These are phyloP conservation scores for Boletellus emodensis DNA, from an alignment of 768 basidiomycete genomes.

Conservation along the genomic window DNA sequence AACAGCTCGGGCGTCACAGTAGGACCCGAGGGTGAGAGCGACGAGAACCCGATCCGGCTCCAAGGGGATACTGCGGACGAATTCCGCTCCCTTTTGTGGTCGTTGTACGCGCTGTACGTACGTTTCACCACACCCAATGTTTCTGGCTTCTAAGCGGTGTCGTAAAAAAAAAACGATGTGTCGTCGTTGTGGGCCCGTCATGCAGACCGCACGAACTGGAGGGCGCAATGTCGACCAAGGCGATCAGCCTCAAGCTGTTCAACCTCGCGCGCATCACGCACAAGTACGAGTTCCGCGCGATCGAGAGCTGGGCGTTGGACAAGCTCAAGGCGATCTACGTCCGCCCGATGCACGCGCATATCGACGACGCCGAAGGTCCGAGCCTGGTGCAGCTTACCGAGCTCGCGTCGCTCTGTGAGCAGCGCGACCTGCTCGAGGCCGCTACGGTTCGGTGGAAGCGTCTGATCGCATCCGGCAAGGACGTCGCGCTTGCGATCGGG, in stretches of 20 bases:
- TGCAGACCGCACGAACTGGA: slow-evolving; percentile 45
- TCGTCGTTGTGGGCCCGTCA: too few species aligned
- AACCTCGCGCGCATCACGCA: slow-evolving; percentile 47
- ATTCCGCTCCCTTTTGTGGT: slow-evolving; percentile 52
- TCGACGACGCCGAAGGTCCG: slow-evolving; percentile 32
- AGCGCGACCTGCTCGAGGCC: slow-evolving; percentile 40
- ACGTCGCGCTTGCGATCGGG: slow-evolving; percentile 42
- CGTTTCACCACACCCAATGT: not conserved
- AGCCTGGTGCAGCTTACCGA: slow-evolving; percentile 49
- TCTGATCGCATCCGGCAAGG: slow-evolving; percentile 42
- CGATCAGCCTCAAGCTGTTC: slow-evolving; percentile 43
- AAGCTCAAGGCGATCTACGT: slow-evolving; percentile 39
- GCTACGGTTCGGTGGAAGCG: slow-evolving; percentile 45
- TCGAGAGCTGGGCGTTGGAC: slow-evolving; percentile 43
- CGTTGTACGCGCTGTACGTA: slow-evolving; percentile 49
- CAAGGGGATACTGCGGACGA: slow-evolving; percentile 46
- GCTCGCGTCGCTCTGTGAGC: slow-evolving; percentile 48
- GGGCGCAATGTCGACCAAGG: slow-evolving; percentile 38
- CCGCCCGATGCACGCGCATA: slow-evolving; percentile 26
- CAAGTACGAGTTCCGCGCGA: slow-evolving; percentile 44
- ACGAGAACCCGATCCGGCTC: slow-evolving; percentile 48
- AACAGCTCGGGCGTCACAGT: slow-evolving; percentile 26
- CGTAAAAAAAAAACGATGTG: not conserved
- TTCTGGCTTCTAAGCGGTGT: not conserved
- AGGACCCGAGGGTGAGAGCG: slow-evolving; percentile 44